A percentile compares a stretch with the other conserved stretches of the same genome.
Evolutionary conservation across 2,329 filamentous ascomycete species (phyloP).

Genomic region (Coniochaeta sp.): DNA sequence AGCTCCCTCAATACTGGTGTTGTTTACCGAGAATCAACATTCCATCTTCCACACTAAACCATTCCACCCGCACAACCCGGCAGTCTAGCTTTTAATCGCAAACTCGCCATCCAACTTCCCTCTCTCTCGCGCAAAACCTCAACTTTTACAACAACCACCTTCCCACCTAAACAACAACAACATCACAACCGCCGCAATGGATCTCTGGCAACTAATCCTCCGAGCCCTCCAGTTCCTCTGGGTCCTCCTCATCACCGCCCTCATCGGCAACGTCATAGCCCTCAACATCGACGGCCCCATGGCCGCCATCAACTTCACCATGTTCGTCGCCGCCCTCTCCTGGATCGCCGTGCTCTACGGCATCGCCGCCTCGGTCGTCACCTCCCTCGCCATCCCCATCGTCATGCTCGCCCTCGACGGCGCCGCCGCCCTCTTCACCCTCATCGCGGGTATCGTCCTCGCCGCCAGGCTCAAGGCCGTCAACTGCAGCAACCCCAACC

Average conservation of each 20-base stretch:
- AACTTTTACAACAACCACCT: background rate
- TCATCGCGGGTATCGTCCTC: constrained; percentile 64
- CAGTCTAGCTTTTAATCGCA: background rate
- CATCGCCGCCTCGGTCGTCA: constrained; percentile 47
- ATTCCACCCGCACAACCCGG: background rate
- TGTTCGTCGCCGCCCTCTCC: constrained; percentile 62
- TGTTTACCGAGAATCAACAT: background rate
- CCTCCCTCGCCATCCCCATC: constrained; percentile 35
- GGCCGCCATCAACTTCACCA: constrained; percentile 54
- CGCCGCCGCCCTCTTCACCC: constrained; percentile 58
- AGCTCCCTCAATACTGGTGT: background rate
- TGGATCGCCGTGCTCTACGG: constrained; percentile 62
- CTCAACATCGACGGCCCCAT: constrained; percentile 34
- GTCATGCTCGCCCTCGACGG: constrained; percentile 50
- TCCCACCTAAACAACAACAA: background rate
- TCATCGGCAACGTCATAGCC: constrained; percentile 53
- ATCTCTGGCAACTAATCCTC: constrained; percentile 36
- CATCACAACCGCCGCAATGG: constrained; percentile 19
- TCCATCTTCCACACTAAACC: background rate
- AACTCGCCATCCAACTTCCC: background rate
- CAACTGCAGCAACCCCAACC: constrained; percentile 47
- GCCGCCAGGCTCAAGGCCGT: constrained; percentile 62
- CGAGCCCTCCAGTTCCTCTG: constrained; percentile 44
- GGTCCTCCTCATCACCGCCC: constrained; percentile 45
- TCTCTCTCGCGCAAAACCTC: background rate